Evolutionary conservation across 2,329 filamentous ascomycete species (phyloP).

Genomic region (Colletotrichum tofieldiae): DNA sequence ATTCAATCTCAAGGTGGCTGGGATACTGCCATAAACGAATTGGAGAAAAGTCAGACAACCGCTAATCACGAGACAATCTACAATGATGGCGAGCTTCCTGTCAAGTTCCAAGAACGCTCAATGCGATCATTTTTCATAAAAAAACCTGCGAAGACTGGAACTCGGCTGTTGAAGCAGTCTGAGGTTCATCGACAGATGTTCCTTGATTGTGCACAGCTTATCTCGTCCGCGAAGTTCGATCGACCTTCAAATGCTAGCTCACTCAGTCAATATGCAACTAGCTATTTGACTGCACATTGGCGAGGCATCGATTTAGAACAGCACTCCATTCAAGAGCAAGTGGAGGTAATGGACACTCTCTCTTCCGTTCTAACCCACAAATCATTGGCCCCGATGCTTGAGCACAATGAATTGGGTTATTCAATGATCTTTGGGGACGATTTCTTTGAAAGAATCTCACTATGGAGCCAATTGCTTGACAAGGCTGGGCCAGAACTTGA

Average conservation of each 20-base stretch:
- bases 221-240: slow-evolving; percentile 17
- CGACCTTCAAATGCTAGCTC: neutral
- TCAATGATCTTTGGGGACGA: neutral
- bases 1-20: slow-evolving; percentile 13
- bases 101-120: slow-evolving; percentile 51
- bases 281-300: slow-evolving; percentile 45
- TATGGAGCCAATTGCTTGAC: neutral
- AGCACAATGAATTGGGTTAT: slow-evolving; percentile 7
- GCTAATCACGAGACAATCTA: slow-evolving; percentile 42
- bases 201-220: slow-evolving; percentile 41
- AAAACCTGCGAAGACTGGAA: slow-evolving; percentile 18
- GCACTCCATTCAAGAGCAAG: slow-evolving; percentile 41
- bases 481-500: slow-evolving; percentile 20
- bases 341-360: slow-evolving; percentile 47
- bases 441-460: neutral
- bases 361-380: slow-evolving; percentile 43
- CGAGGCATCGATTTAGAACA: slow-evolving; percentile 35
- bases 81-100: slow-evolving; percentile 47
- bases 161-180: slow-evolving; percentile 41
- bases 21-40: slow-evolving; percentile 40
- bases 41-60: slow-evolving; percentile 37
- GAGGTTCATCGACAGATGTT: slow-evolving; percentile 49
- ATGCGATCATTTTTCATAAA: slow-evolving; percentile 50
- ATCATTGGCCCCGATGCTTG: slow-evolving; percentile 40
- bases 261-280: slow-evolving; percentile 39